A percentile compares a stretch with the other conserved stretches of the same genome.
These are phyloP conservation scores for Penicillium janthinellum DNA, from an alignment of 2,329 filamentous ascomycete species.

Conservation along the genomic window DNA sequence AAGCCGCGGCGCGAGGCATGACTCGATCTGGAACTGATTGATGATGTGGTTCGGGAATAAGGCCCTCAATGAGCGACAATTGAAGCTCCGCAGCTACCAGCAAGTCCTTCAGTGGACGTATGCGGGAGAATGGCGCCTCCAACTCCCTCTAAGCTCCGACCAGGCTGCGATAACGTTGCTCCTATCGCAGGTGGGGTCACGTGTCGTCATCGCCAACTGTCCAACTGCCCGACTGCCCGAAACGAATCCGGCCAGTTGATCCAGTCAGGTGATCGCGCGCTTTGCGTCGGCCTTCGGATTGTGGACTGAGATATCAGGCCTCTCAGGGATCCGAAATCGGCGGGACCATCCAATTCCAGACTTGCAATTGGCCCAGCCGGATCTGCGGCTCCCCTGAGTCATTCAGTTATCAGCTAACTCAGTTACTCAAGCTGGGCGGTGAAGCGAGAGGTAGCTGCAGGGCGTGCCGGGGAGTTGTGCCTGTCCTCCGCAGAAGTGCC, in stretches of 20 bases:
- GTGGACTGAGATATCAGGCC: neutral
- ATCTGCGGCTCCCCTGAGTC: constrained; percentile 5
- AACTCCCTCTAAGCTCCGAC: neutral
- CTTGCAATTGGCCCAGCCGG: constrained; percentile 17
- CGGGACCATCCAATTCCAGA: constrained; percentile 5
- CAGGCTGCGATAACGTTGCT: constrained; percentile 10
- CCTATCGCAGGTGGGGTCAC: constrained; percentile 13
- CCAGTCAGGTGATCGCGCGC: constrained; percentile 15
- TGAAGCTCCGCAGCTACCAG: neutral
- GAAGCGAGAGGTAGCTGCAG: neutral
- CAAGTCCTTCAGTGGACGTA: neutral
- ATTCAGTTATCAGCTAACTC: neutral
- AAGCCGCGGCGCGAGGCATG: constrained; percentile 1
- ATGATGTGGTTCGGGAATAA: neutral
- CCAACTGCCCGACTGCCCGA: neutral
- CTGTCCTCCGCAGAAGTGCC: constrained; percentile 27
- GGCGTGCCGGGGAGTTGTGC: constrained; percentile 30
- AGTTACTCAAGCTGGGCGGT: neutral
- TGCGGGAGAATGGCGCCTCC: neutral
- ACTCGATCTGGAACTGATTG: neutral
- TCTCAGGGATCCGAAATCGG: constrained; percentile 25
- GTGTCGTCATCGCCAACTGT: constrained; percentile 6
- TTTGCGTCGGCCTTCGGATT: constrained; percentile 11
- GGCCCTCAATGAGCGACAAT: neutral
- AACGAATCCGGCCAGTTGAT: neutral